Evolutionary conservation across 179 eudicot species (phyloP), one percentile per base, ranked within the genome.

Genomic region (Gypsophila paniculata): DNA sequence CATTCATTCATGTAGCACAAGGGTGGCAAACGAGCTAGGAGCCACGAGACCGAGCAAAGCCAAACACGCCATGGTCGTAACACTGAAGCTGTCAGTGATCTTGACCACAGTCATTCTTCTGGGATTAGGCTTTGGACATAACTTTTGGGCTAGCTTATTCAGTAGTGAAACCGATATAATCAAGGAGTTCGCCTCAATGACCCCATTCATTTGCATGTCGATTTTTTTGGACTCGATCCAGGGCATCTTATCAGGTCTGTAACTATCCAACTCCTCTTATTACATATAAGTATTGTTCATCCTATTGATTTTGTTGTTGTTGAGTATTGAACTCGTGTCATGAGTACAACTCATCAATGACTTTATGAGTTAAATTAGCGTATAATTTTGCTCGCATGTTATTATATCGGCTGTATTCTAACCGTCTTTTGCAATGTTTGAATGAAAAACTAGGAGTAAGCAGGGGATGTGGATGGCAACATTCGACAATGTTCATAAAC

Each of bases 11-110:
- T 60, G 67, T 81, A 88, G 95, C 80, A 87, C 91, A 14, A 85
- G 95, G 78, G 96, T 91, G 66, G 85, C 97, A 7, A 91, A 91
- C 76, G 97, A 91, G 82, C 79, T 91, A 25, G 93, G 96, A 75
- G 95, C 88, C 3, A 86, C 86, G 3, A 76, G 83, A 39, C 65
- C 79, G 39, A 79, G 72, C 11, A 53, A 71, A 70, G 96, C 93
- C 0, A 89, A 83, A 76, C 81, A 77, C 19, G 96, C 93, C 36
- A 85, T 83, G 89, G 44, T 2, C 0, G 90, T 91, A 39, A 73
- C 93, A 51, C 71, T 90, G 29, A 88, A 84, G 87, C 81, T 89
- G 26, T 77, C 91, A 25, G 29, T 88, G 17, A 10, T 88, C 4
- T 78, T 84, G 44, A 86, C 60, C 64, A 15, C 49, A 65, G 1